These are phyloP conservation scores for Nakazawaea wyomingensis DNA, from an alignment of 805 yeast genomes.

Conservation along the genomic window DNA sequence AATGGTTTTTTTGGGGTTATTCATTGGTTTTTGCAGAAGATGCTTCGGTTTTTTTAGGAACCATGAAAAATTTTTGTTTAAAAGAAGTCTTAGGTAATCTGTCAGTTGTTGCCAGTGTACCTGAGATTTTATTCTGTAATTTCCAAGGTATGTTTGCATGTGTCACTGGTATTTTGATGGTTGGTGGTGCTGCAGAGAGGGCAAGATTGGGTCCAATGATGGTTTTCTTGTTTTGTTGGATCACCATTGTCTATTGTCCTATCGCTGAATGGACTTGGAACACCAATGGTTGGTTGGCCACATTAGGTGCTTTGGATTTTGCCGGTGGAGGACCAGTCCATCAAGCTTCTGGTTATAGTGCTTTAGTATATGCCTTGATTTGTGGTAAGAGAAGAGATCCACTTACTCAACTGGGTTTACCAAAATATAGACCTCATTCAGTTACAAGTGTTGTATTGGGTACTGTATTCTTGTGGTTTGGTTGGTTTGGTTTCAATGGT, in stretches of 20 bases:
- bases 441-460: slow-evolving; percentile 89
- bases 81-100: slow-evolving; percentile 81
- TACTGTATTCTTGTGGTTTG: slow-evolving; percentile 93
- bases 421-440: slow-evolving; percentile 91
- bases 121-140: slow-evolving; percentile 84
- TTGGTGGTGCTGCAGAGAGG: slow-evolving; percentile 98
- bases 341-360: slow-evolving; percentile 90
- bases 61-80: slow-evolving; percentile 74
- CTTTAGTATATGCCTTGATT: slow-evolving; percentile 85
- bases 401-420: slow-evolving; percentile 59
- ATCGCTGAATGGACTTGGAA: slow-evolving; percentile 99
- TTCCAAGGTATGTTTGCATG: slow-evolving; percentile 98
- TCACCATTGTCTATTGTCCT: slow-evolving; percentile 93
- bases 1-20: slow-evolving; percentile 99
- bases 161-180: slow-evolving; percentile 87
- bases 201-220: slow-evolving; percentile 96
- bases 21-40: slow-evolving; percentile 66
- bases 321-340: slow-evolving; percentile 99
- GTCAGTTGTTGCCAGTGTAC: slow-evolving; percentile 60
- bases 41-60: slow-evolving; percentile 67
- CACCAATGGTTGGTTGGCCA: slow-evolving; percentile 81
- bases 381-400: slow-evolving; percentile 92
- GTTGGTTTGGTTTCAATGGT: slow-evolving; percentile 99
- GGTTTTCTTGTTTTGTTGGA: slow-evolving; percentile 90
- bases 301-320: slow-evolving; percentile 84